phyloP scores from a whole-genome alignment of 352 stramenopile genomes.

The Phytopythium oedochilum region DNA sequence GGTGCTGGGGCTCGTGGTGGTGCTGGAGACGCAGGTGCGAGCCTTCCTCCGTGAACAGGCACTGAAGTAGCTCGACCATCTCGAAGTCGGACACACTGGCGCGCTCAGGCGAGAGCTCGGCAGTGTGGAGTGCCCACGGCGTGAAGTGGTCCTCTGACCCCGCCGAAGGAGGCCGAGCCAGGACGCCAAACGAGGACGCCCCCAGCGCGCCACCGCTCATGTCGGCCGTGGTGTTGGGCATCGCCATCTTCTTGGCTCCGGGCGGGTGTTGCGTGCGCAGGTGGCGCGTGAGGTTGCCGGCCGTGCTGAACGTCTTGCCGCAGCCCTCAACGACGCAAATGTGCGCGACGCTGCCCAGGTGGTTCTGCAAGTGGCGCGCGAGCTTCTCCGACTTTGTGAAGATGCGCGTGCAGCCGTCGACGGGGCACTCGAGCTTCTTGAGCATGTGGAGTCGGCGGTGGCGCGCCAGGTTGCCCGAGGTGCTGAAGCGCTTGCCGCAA shows the following conservation, averaged over 20 bases:
- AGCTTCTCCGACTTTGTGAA: conserved; percentile 57
- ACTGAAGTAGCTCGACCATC: conserved; percentile 39
- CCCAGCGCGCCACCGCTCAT: background rate
- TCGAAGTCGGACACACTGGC: conserved; percentile 35
- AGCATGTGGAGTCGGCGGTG: conserved; percentile 46
- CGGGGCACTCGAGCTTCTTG: conserved; percentile 43
- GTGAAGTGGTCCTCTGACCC: conserved; percentile 19
- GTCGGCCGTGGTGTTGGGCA: background rate
- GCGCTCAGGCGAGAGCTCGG: conserved; percentile 10
- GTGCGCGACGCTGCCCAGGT: conserved; percentile 47
- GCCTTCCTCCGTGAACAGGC: conserved; percentile 29
- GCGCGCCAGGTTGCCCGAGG: conserved; percentile 54
- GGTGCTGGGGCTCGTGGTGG: background rate
- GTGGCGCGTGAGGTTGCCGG: conserved; percentile 64
- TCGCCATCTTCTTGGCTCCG: conserved; percentile 24
- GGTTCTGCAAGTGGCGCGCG: conserved; percentile 40
- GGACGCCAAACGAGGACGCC: conserved; percentile 6
- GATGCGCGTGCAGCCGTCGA: conserved; percentile 39
- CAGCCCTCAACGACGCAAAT: conserved; percentile 53
- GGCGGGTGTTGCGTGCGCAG: conserved; percentile 57
- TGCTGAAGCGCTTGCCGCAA: too few species aligned
- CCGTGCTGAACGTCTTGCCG: conserved; percentile 62
- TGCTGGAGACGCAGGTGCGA: conserved; percentile 3
- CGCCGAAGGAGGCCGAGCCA: conserved; percentile 13
- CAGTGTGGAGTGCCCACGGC: conserved; percentile 18